Conservation (phyloP, 2,329 filamentous ascomycete species). For the Xylaria sp. region DNA sequence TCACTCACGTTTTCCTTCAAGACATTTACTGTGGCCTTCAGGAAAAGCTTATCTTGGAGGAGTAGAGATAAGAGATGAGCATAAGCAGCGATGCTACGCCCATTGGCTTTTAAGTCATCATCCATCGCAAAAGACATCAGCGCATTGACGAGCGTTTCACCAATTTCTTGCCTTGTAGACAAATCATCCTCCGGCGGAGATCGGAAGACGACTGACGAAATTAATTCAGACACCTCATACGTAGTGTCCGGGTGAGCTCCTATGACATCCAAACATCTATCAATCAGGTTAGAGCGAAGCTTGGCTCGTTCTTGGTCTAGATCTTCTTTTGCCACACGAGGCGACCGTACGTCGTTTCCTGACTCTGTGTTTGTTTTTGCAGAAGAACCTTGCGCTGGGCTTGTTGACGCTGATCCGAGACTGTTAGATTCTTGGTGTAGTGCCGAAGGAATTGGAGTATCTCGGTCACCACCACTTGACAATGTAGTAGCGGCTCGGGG, state of each 20-base stretch:
- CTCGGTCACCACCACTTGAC: constrained; percentile 36
- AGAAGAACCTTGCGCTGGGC: constrained; percentile 38
- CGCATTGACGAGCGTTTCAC: constrained; percentile 83
- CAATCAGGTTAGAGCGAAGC: constrained; percentile 82
- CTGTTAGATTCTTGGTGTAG: constrained; percentile 42
- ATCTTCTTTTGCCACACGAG: constrained; percentile 74
- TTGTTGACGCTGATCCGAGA: constrained; percentile 41
- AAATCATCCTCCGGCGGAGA: constrained; percentile 62
- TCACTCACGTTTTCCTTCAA: constrained; percentile 80
- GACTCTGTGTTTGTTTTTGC: constrained; percentile 36
- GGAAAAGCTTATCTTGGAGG: constrained; percentile 84
- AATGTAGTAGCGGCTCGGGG: constrained; percentile 34
- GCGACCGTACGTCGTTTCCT: constrained; percentile 32
- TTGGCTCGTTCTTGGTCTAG: constrained; percentile 78
- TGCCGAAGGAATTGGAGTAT: constrained; percentile 41
- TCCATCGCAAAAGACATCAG: constrained; percentile 75
- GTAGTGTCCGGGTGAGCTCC: constrained; percentile 88
- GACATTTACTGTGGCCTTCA: constrained; percentile 76
- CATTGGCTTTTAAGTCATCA: constrained; percentile 70
- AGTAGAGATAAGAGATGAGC: constrained; percentile 91
- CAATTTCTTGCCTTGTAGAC: constrained; percentile 74
- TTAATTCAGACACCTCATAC: constrained; percentile 89
- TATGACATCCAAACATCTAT: constrained; percentile 89
- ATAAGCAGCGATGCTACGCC: constrained; percentile 79
- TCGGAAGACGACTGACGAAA: constrained; percentile 75